A percentile compares a stretch with the other conserved stretches of the same genome.
Conservation (phyloP, 2,329 filamentous ascomycete species). For the Pezicula radicicola region DNA sequence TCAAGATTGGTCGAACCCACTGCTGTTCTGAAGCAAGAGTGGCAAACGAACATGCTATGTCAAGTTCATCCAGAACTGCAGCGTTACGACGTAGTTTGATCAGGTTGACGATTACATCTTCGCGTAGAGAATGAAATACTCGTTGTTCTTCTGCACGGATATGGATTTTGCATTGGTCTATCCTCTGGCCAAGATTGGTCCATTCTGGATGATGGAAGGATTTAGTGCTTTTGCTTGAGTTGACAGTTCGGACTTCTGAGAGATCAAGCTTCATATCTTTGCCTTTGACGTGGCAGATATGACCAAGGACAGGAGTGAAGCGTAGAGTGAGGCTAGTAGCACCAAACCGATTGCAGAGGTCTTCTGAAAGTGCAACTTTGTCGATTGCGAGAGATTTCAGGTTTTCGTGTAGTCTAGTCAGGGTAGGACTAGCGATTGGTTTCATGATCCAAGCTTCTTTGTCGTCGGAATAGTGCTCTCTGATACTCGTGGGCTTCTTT, state of each 20-base stretch:
- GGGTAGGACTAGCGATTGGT: conserved; percentile 60
- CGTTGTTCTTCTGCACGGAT: conserved; percentile 83
- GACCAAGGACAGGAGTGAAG: conserved; percentile 83
- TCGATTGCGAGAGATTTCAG: conserved; percentile 58
- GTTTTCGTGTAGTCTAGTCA: conserved; percentile 65
- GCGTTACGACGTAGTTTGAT: conserved; percentile 87
- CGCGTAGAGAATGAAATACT: conserved; percentile 73
- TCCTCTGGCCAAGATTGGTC: conserved; percentile 73
- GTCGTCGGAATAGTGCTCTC: conserved; percentile 58
- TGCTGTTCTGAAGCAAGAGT: conserved; percentile 70
- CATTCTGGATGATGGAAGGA: conserved; percentile 83
- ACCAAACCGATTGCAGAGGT: conserved; percentile 58
- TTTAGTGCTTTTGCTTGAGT: conserved; percentile 77
- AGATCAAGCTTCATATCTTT: conserved; percentile 54
- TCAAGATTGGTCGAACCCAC: conserved; percentile 72
- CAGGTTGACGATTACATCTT: conserved; percentile 74
- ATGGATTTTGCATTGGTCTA: conserved; percentile 74
- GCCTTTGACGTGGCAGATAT: conserved; percentile 87
- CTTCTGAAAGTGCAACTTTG: conserved; percentile 57
- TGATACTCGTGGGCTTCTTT: conserved; percentile 43
- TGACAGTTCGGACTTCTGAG: conserved; percentile 53
- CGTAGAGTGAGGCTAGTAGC: conserved; percentile 71
- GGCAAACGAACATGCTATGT: conserved; percentile 85
- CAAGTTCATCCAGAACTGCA: conserved; percentile 87
- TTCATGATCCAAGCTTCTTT: conserved; percentile 64